Evolutionary conservation across 2,329 filamentous ascomycete species (phyloP), one percentile per base, ranked within the genome.

Genomic region (Hymenoscyphus fructigenus): DNA sequence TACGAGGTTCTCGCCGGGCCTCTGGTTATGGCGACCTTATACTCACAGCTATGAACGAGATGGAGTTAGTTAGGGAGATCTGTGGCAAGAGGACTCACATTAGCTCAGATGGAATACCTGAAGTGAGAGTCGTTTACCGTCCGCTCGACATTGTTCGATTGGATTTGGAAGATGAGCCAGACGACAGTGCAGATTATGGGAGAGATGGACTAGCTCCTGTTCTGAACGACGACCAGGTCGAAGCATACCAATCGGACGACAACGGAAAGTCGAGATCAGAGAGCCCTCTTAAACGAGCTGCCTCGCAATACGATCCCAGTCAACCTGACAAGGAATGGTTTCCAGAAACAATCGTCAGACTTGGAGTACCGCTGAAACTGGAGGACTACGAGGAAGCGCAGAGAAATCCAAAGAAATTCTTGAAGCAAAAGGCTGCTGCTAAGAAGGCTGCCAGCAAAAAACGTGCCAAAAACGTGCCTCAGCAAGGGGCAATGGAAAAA

Each of bases 111-210:
- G 87, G 84, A 0, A 86, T 88, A 4, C 83, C 88, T 1, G 94
- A 98, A 75, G 76, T 97, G 10, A 88, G 94, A 6, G 78, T 98
- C 26, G 88, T 91, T 1, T 96, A 91, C 73, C 81, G 89, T 4
- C 95, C 95, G 0, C 82, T 87, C 1, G 84, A 91, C 34, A 83
- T 97, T 17, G 91, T 97, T 2, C 87, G 88, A 0, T 83, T 98
- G 47, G 88, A 96, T 72, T 79, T 97, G 28, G 84, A 87, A 12
- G 81, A 83, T 0, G 93, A 97, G 74, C 84, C 87, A 34, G 88
- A 91, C 17, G 68, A 73, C 57, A 69, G 63, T 5, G 65, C 62
- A 62, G 72, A 76, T 55, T 83, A 78, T 68, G 82, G 80, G 1
- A 81, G 86, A 32, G 80, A 80, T 57, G 85, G 85, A 0, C 75